phyloP scores from a whole-genome alignment of 768 basidiomycete species.

The Podaxis carcinomalis region DNA sequence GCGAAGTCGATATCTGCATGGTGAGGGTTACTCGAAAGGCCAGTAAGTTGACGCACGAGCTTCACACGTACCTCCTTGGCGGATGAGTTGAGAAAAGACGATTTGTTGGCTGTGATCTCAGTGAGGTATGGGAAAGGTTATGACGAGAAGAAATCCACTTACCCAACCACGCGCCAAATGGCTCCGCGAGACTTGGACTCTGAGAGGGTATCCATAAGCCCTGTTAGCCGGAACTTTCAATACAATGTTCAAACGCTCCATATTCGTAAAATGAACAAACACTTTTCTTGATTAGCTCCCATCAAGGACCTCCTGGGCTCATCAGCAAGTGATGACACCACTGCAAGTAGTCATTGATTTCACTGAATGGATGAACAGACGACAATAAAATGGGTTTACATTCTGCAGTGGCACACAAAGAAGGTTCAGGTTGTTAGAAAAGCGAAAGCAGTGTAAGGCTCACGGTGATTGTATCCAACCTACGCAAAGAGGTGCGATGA shows the following conservation, averaged over 20 bases:
- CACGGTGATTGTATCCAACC: slow-evolving; percentile 50
- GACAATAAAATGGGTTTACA: slow-evolving; percentile 5
- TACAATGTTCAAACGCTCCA: not conserved
- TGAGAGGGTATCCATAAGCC: slow-evolving; percentile 41
- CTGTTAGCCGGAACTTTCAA: slow-evolving; percentile 20
- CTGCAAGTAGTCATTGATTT: not conserved
- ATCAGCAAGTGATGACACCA: slow-evolving; percentile 5
- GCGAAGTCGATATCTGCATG: not conserved
- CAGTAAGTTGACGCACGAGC: not conserved
- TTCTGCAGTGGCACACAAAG: slow-evolving; percentile 6
- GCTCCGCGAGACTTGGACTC: slow-evolving; percentile 43
- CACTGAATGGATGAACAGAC: not conserved
- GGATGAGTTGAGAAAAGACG: slow-evolving; percentile 45
- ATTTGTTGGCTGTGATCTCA: slow-evolving; percentile 42
- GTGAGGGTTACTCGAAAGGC: not conserved
- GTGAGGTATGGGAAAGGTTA: not conserved
- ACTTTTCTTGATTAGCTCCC: slow-evolving; percentile 51
- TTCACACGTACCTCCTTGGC: not conserved
- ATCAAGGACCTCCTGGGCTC: slow-evolving; percentile 44
- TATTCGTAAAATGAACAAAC: slow-evolving; percentile 22
- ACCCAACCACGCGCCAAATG: slow-evolving; percentile 53
- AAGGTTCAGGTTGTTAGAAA: not conserved
- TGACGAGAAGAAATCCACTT: slow-evolving; percentile 1
- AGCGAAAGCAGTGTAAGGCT: not conserved
- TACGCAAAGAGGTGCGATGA: slow-evolving; percentile 14